A percentile compares a stretch with the other conserved stretches of the same genome.
phyloP scores from a whole-genome alignment of 2,329 filamentous ascomycete genomes.

The Phyllosticta citribraziliensis region DNA sequence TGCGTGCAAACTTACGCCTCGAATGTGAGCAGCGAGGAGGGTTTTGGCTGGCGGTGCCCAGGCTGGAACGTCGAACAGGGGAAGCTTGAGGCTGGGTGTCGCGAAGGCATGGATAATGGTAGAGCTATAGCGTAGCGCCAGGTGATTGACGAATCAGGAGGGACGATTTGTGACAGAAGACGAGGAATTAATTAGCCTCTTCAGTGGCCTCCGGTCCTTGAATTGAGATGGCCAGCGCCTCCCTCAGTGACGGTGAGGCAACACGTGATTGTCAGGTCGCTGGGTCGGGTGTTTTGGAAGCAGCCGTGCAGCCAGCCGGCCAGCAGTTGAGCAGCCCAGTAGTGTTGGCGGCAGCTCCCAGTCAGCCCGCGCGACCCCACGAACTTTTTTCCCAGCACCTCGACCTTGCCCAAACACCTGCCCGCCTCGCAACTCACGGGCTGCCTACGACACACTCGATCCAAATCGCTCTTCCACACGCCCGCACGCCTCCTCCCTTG shows the following conservation, averaged over 20 bases:
- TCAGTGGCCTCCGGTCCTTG: not conserved
- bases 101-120: not conserved
- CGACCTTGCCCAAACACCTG: not conserved
- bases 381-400: not conserved
- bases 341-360: not conserved
- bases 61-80: not conserved
- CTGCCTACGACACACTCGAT: not conserved
- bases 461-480: not conserved
- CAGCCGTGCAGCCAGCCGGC: not conserved
- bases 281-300: not conserved
- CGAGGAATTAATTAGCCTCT: not conserved
- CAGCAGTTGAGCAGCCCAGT: not conserved
- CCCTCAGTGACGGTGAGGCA: not conserved
- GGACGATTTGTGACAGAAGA: not conserved
- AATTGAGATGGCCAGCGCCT: not conserved
- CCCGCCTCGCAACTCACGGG: constrained; percentile 1
- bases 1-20: not conserved
- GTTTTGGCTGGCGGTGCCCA: not conserved
- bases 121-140: not conserved
- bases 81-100: not conserved
- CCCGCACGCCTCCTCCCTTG: not conserved
- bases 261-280: not conserved
- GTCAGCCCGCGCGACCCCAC: not conserved
- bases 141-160: not conserved
- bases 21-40: not conserved